Conservation (phyloP, 139 green algal species). For the Auxenochlorella protothecoides region DNA sequence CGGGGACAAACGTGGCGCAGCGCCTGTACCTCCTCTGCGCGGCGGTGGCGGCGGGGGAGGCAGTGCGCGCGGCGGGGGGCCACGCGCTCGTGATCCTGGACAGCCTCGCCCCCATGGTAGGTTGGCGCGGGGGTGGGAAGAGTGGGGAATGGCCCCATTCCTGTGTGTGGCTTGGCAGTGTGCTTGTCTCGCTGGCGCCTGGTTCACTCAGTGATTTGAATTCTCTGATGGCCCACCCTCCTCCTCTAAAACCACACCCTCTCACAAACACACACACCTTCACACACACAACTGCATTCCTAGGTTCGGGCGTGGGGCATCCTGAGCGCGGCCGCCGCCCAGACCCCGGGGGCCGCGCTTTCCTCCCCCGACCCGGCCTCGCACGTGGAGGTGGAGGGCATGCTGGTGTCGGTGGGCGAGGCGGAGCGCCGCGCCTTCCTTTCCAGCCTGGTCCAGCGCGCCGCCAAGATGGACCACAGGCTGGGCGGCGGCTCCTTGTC, state of each 20-base stretch:
- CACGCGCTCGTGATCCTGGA: conserved; percentile 73
- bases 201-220: background rate
- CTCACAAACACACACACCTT: too few relatives aligned
- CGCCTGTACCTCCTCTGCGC: too few relatives aligned
- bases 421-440: conserved; percentile 64
- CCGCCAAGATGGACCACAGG: conserved; percentile 55
- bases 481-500: conserved; percentile 63
- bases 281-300: too few relatives aligned
- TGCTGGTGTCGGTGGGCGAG: conserved; percentile 66
- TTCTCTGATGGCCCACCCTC: too few relatives aligned
- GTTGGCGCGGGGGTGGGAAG: background rate
- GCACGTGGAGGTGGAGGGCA: conserved; percentile 65
- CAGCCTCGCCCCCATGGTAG: conserved; percentile 47
- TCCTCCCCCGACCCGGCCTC: too few relatives aligned
- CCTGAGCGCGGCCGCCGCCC: too few relatives aligned
- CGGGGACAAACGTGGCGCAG: too few relatives aligned
- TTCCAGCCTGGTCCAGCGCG: conserved; percentile 67
- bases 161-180: background rate
- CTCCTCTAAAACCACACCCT: too few relatives aligned
- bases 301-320: too few relatives aligned
- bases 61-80: conserved; percentile 51
- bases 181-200: background rate
- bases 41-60: conserved; percentile 31
- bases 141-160: background rate
- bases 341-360: background rate